phyloP scores from a whole-genome alignment of 179 eudicot genomes.

The Heliamphora pulchella region DNA sequence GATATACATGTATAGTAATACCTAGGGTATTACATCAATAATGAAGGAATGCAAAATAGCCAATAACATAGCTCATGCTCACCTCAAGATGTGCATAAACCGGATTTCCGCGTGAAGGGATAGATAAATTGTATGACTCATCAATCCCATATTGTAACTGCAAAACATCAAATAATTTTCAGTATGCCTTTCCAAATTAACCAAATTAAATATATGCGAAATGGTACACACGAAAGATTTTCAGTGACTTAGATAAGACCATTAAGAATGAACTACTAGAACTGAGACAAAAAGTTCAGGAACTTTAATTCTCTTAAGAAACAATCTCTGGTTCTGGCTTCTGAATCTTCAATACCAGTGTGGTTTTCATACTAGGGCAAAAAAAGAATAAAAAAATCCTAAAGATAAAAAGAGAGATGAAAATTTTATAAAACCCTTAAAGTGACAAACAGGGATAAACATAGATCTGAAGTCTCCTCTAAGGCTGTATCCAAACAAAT shows the following conservation, averaged over 20 bases:
- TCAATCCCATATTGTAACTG: conserved; percentile 72
- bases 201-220: neutral
- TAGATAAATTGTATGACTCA: conserved; percentile 65
- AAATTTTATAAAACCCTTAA: no score
- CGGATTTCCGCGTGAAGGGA: conserved; percentile 45
- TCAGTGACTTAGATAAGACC: neutral
- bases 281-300: neutral
- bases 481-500: no score
- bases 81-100: conserved; percentile 67
- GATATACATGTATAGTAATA: no score
- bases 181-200: neutral
- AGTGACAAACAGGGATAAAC: no score
- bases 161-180: conserved; percentile 27
- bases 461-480: no score
- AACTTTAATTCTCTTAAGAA: no score
- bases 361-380: no score
- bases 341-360: no score
- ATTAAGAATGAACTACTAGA: neutral
- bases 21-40: no score
- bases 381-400: no score
- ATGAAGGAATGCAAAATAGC: neutral
- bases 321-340: no score
- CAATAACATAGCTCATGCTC: conserved; percentile 7
- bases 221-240: neutral
- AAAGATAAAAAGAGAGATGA: no score